These are phyloP conservation scores for Phaffia australis DNA, from an alignment of 768 basidiomycete species.

Conservation along the genomic window DNA sequence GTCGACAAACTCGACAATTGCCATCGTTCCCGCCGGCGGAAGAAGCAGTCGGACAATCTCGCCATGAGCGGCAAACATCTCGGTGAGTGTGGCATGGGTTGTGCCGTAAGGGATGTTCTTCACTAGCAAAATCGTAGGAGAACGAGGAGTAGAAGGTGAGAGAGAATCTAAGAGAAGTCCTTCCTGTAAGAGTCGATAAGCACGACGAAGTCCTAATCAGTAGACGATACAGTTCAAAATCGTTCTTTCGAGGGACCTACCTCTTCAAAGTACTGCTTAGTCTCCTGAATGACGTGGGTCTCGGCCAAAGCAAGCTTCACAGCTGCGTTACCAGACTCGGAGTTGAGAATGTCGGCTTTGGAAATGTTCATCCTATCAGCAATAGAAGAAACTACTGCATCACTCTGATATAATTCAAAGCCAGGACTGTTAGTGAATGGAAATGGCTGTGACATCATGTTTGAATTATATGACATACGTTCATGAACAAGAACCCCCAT, in stretches of 20 bases:
- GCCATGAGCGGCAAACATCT: slow-evolving; percentile 68
- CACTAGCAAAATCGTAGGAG: slow-evolving; percentile 74
- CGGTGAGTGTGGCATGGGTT: slow-evolving; percentile 58
- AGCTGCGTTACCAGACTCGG: slow-evolving; percentile 67
- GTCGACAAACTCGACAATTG: slow-evolving; percentile 74
- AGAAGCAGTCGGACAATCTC: slow-evolving; percentile 59
- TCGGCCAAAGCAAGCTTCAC: slow-evolving; percentile 94
- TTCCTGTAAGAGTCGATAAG: slow-evolving; percentile 22
- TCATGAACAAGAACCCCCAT: slow-evolving; percentile 94
- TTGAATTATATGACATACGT: slow-evolving; percentile 52
- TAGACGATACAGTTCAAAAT: slow-evolving; percentile 50
- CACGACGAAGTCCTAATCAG: slow-evolving; percentile 29
- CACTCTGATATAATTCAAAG: slow-evolving; percentile 49
- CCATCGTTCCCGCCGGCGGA: slow-evolving; percentile 86
- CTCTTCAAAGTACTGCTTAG: slow-evolving; percentile 70
- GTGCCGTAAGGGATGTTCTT: slow-evolving; percentile 97
- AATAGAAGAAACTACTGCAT: slow-evolving; percentile 83
- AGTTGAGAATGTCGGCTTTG: slow-evolving; percentile 79
- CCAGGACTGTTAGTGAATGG: too few species aligned
- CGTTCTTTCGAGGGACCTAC: slow-evolving; percentile 50
- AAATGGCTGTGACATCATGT: too few species aligned
- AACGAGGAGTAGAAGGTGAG: slow-evolving; percentile 37
- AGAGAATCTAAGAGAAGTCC: slow-evolving; percentile 29
- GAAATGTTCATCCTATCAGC: slow-evolving; percentile 76
- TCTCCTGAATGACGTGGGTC: slow-evolving; percentile 90